phyloP scores from a whole-genome alignment of 441 rosid genomes.

The Francoa sonchifolia region DNA sequence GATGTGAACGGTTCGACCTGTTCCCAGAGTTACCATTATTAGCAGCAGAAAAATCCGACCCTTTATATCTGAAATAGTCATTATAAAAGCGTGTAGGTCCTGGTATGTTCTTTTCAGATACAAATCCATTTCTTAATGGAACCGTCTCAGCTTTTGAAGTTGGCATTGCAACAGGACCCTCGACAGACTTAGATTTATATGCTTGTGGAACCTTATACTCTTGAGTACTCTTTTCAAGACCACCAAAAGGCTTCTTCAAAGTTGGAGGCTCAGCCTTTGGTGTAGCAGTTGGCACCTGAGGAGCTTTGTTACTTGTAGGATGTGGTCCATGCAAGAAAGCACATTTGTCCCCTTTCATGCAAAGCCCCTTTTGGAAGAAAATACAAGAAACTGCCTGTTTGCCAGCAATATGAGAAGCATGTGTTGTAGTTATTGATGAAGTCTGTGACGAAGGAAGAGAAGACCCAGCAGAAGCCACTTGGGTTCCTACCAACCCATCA shows the following conservation, averaged over 20 bases:
- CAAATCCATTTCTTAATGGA: constrained; percentile 22
- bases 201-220: constrained; percentile 23
- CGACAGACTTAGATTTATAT: constrained; percentile 21
- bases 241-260: constrained; percentile 25
- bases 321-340: constrained; percentile 58
- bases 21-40: constrained; percentile 26
- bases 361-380: constrained; percentile 71
- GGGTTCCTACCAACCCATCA: constrained; percentile 66
- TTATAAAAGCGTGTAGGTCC: constrained; percentile 22
- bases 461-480: constrained; percentile 36
- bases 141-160: constrained; percentile 20
- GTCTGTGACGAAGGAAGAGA: constrained; percentile 23
- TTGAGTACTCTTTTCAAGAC: constrained; percentile 26
- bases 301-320: constrained; percentile 28
- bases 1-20: constrained; percentile 35
- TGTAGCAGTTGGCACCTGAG: constrained; percentile 20
- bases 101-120: constrained; percentile 24
- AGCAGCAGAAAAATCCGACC: constrained; percentile 16
- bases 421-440: constrained; percentile 11
- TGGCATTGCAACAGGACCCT: constrained; percentile 22
- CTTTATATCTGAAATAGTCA: constrained; percentile 31
- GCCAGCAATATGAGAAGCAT: constrained; percentile 19
- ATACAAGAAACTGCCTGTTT: constrained; percentile 70
- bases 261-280: constrained; percentile 25
- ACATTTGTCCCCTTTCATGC: constrained; percentile 79